phyloP scores from a whole-genome alignment of 306 rosid species.

The Heteromeles arbutifolia region DNA sequence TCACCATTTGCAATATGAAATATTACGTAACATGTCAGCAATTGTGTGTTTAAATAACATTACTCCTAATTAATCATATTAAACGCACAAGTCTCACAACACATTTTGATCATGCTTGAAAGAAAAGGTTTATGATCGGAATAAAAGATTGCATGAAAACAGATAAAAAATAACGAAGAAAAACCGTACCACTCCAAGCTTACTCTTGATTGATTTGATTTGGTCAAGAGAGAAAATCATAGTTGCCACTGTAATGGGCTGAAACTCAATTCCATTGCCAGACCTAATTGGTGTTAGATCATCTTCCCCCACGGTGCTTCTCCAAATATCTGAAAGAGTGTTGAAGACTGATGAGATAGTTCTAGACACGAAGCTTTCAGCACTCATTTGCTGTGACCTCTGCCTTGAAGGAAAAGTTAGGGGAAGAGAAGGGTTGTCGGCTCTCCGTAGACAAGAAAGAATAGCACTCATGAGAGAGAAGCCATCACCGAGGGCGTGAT shows the following conservation, averaged over 20 bases:
- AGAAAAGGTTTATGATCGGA: not conserved
- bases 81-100: not conserved
- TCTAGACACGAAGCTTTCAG: not conserved
- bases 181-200: slow-evolving; percentile 45
- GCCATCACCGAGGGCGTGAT: slow-evolving; percentile 66
- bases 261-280: slow-evolving; percentile 24
- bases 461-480: slow-evolving; percentile 58
- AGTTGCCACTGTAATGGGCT: slow-evolving; percentile 28
- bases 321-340: slow-evolving; percentile 38
- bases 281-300: slow-evolving; percentile 50
- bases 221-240: slow-evolving; percentile 36
- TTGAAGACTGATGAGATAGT: slow-evolving; percentile 19
- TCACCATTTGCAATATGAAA: not conserved
- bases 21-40: too few relatives aligned
- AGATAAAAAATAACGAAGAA: too few relatives aligned
- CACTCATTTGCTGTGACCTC: not conserved
- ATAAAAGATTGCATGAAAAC: too few relatives aligned
- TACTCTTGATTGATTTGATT: slow-evolving; percentile 42
- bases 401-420: slow-evolving; percentile 38
- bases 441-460: slow-evolving; percentile 45
- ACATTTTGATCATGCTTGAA: too few relatives aligned
- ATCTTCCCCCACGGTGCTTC: slow-evolving; percentile 39
- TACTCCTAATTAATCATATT: too few relatives aligned
- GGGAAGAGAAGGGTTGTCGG: slow-evolving; percentile 46
- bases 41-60: too few relatives aligned